Percentiles rank a stretch among this genome's conserved stretches.
phyloP scores from a whole-genome alignment of 805 yeast genomes.

The Saccharomycopsis sp. region DNA sequence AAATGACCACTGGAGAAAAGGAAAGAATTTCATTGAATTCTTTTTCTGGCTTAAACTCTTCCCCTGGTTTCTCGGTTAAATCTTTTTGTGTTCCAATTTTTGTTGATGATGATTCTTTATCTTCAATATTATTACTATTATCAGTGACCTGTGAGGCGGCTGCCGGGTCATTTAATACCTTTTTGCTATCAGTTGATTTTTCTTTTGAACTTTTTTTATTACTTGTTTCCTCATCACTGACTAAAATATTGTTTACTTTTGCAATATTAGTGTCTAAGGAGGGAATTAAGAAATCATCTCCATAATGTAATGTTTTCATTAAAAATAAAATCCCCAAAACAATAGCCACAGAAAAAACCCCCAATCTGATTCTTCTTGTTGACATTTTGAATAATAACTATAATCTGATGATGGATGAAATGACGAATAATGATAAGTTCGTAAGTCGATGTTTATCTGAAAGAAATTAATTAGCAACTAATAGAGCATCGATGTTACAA shows the following conservation, averaged over 20 bases:
- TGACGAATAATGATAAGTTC: too few species aligned
- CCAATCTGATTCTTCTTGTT: constrained; percentile 13
- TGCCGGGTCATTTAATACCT: not conserved
- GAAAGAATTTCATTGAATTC: constrained; percentile 48
- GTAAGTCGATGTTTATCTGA: too few species aligned
- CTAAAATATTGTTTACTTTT: not conserved
- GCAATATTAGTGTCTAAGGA: not conserved
- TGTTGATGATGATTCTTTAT: not conserved
- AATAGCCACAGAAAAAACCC: constrained; percentile 13
- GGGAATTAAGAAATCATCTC: not conserved
- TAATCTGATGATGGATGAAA: too few species aligned
- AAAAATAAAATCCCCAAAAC: constrained; percentile 9
- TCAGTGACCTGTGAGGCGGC: too few species aligned
- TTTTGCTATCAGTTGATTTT: not conserved
- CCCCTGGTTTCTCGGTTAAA: constrained; percentile 20
- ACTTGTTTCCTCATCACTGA: not conserved
- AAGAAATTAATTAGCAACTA: constrained; percentile 28
- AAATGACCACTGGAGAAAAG: constrained; percentile 55
- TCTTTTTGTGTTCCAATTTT: constrained; percentile 5
- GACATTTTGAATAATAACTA: too few species aligned
- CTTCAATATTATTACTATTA: not conserved
- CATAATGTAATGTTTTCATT: constrained; percentile 8
- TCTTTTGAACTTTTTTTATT: not conserved
- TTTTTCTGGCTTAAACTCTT: constrained; percentile 36
- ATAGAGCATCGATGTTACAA: constrained; percentile 27